Percentiles rank a stretch among this genome's conserved stretches.
phyloP scores from a whole-genome alignment of 1,139 yeast species.

The Saccharomyces hybrid region DNA sequence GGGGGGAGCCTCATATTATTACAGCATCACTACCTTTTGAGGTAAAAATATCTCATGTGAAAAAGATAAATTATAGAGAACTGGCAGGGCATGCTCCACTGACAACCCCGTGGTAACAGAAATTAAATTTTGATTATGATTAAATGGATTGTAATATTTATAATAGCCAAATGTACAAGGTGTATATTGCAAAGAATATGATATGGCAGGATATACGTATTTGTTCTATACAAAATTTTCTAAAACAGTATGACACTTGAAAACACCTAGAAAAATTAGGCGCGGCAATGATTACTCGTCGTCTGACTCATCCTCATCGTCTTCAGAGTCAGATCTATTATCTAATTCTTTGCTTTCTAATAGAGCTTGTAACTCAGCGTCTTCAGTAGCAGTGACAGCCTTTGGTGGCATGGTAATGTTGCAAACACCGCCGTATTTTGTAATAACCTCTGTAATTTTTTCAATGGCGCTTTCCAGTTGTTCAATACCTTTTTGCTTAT shows the following conservation, averaged over 20 bases:
- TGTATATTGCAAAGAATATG: not conserved
- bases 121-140: not conserved
- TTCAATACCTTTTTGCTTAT: slow-evolving; percentile 81
- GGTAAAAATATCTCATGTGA: not conserved
- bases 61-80: not conserved
- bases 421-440: slow-evolving; percentile 74
- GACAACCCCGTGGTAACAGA: not conserved
- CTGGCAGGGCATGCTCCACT: not conserved
- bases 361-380: slow-evolving; percentile 92
- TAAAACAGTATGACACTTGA: not conserved
- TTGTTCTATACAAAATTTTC: not conserved
- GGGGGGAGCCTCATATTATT: not conserved
- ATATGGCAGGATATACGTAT: not conserved
- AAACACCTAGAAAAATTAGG: not conserved
- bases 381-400: slow-evolving; percentile 97
- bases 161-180: not conserved
- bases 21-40: not conserved
- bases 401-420: slow-evolving; percentile 96
- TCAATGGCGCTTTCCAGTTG: slow-evolving; percentile 72
- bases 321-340: slow-evolving; percentile 53
- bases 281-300: slow-evolving; percentile 25
- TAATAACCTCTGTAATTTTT: slow-evolving; percentile 62
- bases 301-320: slow-evolving; percentile 50
- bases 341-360: slow-evolving; percentile 72
- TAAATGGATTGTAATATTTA: not conserved